Conservation (phyloP, 2,329 filamentous ascomycete genomes). For the Lasiodiplodia gonubiensis region DNA sequence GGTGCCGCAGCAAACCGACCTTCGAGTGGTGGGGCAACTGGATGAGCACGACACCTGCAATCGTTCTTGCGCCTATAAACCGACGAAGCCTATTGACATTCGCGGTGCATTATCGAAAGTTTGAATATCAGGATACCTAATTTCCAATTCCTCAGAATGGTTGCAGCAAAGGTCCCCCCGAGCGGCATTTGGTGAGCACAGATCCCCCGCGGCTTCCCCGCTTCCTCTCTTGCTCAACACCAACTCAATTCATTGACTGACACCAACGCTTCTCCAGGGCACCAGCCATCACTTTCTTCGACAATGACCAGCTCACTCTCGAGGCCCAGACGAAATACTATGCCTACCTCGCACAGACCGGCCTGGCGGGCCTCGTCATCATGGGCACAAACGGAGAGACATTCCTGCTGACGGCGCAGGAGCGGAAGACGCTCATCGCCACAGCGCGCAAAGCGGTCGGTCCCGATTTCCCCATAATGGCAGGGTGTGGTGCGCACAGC, state of each 20-base stretch:
- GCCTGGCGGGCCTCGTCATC: slow-evolving; percentile 53
- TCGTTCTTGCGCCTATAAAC: not conserved
- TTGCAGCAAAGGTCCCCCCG: slow-evolving; percentile 22
- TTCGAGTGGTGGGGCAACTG: slow-evolving; percentile 3
- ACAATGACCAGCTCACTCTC: slow-evolving; percentile 50
- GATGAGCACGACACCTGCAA: slow-evolving; percentile 1
- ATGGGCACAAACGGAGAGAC: slow-evolving; percentile 56
- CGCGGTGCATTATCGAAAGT: not conserved
- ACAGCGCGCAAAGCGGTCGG: slow-evolving; percentile 51
- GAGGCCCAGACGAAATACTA: slow-evolving; percentile 52
- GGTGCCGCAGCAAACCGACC: slow-evolving; percentile 2
- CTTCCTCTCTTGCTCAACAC: not conserved
- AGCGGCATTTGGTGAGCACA: slow-evolving; percentile 27
- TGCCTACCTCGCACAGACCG: slow-evolving; percentile 50
- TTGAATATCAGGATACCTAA: no score
- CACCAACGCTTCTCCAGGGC: slow-evolving; percentile 11
- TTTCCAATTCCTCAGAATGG: not conserved
- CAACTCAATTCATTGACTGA: not conserved
- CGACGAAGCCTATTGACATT: not conserved
- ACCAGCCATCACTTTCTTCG: slow-evolving; percentile 55
- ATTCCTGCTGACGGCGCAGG: slow-evolving; percentile 52
- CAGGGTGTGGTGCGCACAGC: slow-evolving; percentile 51
- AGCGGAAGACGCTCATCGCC: slow-evolving; percentile 48
- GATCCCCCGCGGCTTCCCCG: slow-evolving; percentile 3
- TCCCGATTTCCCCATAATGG: slow-evolving; percentile 51